Percentiles rank a stretch among this genome's conserved stretches.
Conservation (phyloP, 108 stramenopile species). For the Poteriospumella lacustris region DNA sequence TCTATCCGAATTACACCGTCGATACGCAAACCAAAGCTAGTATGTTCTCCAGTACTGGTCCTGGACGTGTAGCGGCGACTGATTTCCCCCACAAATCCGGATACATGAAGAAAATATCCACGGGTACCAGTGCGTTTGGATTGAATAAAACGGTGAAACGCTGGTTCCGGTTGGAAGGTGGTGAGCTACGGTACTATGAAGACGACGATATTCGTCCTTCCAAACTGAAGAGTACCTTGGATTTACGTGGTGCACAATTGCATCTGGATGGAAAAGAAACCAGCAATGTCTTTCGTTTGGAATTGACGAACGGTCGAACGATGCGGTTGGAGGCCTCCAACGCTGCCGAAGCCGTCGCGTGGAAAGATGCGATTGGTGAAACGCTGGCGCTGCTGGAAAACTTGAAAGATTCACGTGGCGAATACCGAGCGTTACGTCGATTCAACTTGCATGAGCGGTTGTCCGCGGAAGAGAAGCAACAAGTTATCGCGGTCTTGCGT, state of each 20-base stretch:
- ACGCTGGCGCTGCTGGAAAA: not conserved
- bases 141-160: not conserved
- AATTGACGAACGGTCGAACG: not conserved
- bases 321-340: not conserved
- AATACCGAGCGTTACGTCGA: not conserved
- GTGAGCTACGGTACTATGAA: conserved; percentile 13
- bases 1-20: not conserved
- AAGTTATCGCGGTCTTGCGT: not conserved
- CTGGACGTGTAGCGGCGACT: not conserved
- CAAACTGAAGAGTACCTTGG: not conserved
- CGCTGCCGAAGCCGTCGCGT: not conserved
- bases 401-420: too few species aligned
- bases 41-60: not conserved
- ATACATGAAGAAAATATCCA: not conserved
- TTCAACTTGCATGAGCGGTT: not conserved
- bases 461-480: not conserved
- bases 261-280: not conserved
- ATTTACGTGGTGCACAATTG: not conserved
- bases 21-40: not conserved
- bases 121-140: not conserved
- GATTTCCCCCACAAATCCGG: not conserved
- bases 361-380: not conserved
- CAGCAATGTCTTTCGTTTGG: not conserved
- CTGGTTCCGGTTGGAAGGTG: not conserved
- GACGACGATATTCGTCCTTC: not conserved